A percentile compares a stretch with the other conserved stretches of the same genome.
Conservation (phyloP, 225 moss, liverwort and hornwort species). For the Ulota crispa region DNA sequence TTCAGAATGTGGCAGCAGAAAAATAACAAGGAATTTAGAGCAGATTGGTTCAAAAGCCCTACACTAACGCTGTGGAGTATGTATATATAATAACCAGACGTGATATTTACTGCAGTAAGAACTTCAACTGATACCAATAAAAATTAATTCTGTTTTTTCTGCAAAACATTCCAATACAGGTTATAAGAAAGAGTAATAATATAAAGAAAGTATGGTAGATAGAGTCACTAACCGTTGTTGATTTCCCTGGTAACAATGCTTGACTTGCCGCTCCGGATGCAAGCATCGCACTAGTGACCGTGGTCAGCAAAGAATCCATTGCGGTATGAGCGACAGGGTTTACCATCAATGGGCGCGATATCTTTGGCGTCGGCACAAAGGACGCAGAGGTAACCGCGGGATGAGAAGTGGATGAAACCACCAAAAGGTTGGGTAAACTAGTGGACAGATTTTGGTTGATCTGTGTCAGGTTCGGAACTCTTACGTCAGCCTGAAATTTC, state of each 20-base stretch:
- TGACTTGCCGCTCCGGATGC: slow-evolving; percentile 49
- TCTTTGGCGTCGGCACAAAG: slow-evolving; percentile 36
- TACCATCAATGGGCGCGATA: slow-evolving; percentile 39
- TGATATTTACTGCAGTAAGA: neutral
- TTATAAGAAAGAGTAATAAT: neutral
- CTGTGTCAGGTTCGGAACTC: slow-evolving; percentile 27
- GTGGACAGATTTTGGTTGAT: slow-evolving; percentile 34
- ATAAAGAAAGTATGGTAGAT: neutral
- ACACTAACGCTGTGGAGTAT: neutral
- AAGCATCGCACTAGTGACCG: slow-evolving; percentile 53
- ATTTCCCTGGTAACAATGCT: slow-evolving; percentile 42
- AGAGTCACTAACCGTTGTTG: slow-evolving; percentile 34
- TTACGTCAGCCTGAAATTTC: slow-evolving; percentile 40
- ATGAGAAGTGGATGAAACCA: slow-evolving; percentile 35
- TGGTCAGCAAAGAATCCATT: slow-evolving; percentile 53
- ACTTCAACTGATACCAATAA: neutral
- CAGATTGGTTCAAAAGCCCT: neutral
- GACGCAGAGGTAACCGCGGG: slow-evolving; percentile 29
- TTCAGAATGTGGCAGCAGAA: slow-evolving; percentile 26
- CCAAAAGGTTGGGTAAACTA: slow-evolving; percentile 22
- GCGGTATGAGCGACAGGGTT: slow-evolving; percentile 44
- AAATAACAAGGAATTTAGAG: neutral
- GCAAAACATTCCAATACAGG: neutral
- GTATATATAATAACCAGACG: neutral
- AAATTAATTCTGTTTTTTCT: neutral